phyloP scores from a whole-genome alignment of 2,329 filamentous ascomycete species.

The Polytolypa hystricis region DNA sequence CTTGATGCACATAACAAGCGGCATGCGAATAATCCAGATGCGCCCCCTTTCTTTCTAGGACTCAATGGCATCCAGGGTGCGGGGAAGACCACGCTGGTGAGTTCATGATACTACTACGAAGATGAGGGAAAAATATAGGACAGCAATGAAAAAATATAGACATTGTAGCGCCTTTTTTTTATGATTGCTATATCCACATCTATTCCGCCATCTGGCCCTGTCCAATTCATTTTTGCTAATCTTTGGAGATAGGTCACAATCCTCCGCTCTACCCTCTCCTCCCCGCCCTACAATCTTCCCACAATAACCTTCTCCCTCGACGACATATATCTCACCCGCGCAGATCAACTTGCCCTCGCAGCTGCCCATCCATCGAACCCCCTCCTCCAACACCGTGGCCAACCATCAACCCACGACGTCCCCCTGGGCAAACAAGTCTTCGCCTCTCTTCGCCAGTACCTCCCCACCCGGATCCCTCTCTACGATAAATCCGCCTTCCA shows the following conservation, averaged over 20 bases:
- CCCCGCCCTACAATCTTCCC: conserved; percentile 46
- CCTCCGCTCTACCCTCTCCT: conserved; percentile 51
- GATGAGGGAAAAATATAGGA: not conserved
- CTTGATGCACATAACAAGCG: conserved; percentile 42
- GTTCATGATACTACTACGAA: conserved; percentile 13
- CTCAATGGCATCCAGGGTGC: conserved; percentile 87
- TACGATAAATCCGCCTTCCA: conserved; percentile 75
- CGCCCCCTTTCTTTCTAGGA: conserved; percentile 68
- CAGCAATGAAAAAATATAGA: too few species aligned
- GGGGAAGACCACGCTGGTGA: conserved; percentile 79
- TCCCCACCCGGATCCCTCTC: conserved; percentile 52
- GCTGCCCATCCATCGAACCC: conserved; percentile 56
- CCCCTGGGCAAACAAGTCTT: conserved; percentile 54
- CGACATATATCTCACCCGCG: conserved; percentile 73
- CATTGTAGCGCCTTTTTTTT: too few species aligned
- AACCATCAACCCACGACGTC: conserved; percentile 76
- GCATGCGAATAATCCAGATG: conserved; percentile 22
- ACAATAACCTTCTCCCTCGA: conserved; percentile 73
- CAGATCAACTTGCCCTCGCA: conserved; percentile 55
- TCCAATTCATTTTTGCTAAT: not conserved
- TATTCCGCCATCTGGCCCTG: not conserved
- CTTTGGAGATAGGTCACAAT: conserved; percentile 43
- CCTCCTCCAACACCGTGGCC: conserved; percentile 69
- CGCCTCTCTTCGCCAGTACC: conserved; percentile 40
- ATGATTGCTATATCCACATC: too few species aligned